Evolutionary conservation across 768 basidiomycete species (phyloP).

Genomic region (Sutorius australiensis): DNA sequence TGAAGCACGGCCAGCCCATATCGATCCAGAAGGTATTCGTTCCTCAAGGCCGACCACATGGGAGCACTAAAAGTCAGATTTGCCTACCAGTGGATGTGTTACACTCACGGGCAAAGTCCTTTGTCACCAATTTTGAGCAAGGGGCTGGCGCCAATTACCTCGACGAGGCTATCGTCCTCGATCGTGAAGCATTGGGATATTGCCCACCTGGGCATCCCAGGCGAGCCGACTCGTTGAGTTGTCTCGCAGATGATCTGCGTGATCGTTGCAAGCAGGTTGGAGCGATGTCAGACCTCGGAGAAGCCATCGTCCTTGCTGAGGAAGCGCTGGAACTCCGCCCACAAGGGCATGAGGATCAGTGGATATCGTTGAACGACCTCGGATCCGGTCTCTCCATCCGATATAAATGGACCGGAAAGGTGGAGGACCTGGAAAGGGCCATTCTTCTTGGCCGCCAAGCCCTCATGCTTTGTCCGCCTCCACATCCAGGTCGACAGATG

Average conservation of each 20-base stretch:
- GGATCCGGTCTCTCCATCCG: neutral
- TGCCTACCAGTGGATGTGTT: neutral
- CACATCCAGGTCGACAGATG: neutral
- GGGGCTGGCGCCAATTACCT: neutral
- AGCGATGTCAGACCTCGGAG: neutral
- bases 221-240: neutral
- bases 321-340: neutral
- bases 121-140: neutral
- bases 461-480: neutral
- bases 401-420: neutral
- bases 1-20: neutral
- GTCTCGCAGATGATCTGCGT: neutral
- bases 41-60: too few relatives aligned
- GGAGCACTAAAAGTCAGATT: neutral
- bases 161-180: neutral
- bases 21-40: neutral
- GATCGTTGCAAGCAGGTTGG: neutral
- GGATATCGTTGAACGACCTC: neutral
- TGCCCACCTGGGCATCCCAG: neutral
- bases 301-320: neutral
- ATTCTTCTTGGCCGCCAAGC: neutral
- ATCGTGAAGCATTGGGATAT: neutral
- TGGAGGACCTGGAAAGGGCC: neutral
- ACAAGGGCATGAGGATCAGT: neutral
- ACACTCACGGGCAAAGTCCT: neutral